phyloP scores from a whole-genome alignment of 106 monocot genomes.

The Ottelia alismoides region DNA sequence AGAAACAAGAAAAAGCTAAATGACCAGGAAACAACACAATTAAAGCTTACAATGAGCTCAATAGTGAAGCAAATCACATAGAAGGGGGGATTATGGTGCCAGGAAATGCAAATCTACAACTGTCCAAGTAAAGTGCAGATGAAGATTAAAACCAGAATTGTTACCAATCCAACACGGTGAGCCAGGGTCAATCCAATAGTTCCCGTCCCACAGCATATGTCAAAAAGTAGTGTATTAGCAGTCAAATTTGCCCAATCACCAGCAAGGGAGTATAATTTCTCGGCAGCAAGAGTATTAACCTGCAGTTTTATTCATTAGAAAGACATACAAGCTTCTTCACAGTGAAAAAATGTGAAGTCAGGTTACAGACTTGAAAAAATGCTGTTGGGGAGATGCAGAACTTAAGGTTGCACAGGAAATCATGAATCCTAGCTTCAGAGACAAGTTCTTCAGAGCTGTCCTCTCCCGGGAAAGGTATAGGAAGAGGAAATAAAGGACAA shows the following conservation, averaged over 20 bases:
- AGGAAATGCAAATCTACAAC: no score
- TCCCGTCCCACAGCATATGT: conserved; percentile 94
- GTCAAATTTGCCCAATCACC: conserved; percentile 81
- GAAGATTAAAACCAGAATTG: no score
- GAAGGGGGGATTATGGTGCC: no score
- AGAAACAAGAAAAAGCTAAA: no score
- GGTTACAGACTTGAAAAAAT: conserved; percentile 73
- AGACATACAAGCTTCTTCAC: neutral
- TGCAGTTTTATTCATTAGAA: conserved; percentile 14
- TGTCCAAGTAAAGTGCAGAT: no score
- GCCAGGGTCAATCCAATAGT: conserved; percentile 93
- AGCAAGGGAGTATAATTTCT: conserved; percentile 80
- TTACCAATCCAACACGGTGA: conserved; percentile 90
- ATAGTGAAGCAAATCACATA: no score
- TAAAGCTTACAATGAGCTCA: no score
- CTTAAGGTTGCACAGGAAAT: conserved; percentile 67
- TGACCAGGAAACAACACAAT: no score
- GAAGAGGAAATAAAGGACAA: conserved; percentile 58
- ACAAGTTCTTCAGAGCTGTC: neutral
- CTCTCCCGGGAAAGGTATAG: no score
- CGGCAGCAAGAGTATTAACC: conserved; percentile 99
- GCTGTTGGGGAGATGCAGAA: conserved; percentile 95
- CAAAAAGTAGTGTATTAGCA: conserved; percentile 82
- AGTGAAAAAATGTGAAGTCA: neutral
- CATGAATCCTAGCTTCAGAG: conserved; percentile 69